Percentiles rank a stretch among this genome's conserved stretches.
Conservation (phyloP, 352 stramenopile genomes). For the Thalassiosira pacifica region DNA sequence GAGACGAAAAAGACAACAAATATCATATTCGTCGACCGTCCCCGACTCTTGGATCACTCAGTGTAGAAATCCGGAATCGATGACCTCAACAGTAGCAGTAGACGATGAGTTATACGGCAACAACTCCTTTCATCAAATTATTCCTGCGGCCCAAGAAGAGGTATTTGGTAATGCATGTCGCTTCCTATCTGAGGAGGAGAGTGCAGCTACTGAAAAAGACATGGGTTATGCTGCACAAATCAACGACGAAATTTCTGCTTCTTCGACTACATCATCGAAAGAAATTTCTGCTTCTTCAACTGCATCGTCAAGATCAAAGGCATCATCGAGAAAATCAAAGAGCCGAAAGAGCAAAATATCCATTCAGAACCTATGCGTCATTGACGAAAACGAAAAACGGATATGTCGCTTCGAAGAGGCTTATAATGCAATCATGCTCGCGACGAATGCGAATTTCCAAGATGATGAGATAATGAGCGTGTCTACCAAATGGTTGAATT, state of each 20-base stretch:
- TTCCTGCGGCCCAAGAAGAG: no score
- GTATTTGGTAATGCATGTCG: no score
- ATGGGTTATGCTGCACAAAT: background rate
- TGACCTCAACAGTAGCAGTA: no score
- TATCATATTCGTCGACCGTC: background rate
- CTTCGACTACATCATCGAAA: slow-evolving; percentile 10
- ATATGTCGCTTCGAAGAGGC: slow-evolving; percentile 71
- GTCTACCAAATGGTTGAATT: slow-evolving; percentile 57
- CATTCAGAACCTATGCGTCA: no score
- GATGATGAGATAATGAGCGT: slow-evolving; percentile 51
- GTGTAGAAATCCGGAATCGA: no score
- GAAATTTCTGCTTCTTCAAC: background rate
- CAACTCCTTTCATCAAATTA: no score
- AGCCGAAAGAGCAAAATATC: no score
- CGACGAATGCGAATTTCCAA: slow-evolving; percentile 46
- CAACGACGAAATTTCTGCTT: background rate
- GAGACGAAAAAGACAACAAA: slow-evolving; percentile 52
- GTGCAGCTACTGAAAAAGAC: slow-evolving; percentile 26
- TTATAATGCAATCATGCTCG: slow-evolving; percentile 73
- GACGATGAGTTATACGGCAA: no score
- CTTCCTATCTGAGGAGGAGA: slow-evolving; percentile 3
- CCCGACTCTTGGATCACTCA: no score
- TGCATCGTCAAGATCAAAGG: slow-evolving; percentile 1
- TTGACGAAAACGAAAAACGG: slow-evolving; percentile 56
- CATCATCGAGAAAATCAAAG: background rate